Evolutionary conservation across 306 rosid species (phyloP).

Genomic region (Glycine soja): DNA sequence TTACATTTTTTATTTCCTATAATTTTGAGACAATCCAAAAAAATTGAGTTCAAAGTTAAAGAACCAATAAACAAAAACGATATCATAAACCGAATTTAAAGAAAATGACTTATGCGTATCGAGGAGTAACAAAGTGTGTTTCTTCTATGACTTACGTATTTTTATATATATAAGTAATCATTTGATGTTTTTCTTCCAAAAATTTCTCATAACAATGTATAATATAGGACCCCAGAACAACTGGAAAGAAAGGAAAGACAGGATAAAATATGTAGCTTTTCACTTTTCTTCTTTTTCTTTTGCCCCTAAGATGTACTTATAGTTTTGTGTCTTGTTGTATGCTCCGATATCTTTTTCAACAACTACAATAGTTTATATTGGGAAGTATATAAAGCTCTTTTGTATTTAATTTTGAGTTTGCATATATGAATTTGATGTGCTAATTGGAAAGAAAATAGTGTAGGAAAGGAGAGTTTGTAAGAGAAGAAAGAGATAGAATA

Average conservation of each 20-base stretch:
- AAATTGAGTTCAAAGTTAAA: neutral
- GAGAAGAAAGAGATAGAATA: no score
- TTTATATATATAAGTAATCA: no score
- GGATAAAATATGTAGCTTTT: constrained; percentile 14
- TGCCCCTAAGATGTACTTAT: neutral
- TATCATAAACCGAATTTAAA: neutral
- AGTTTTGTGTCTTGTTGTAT: neutral
- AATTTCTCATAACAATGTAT: no score
- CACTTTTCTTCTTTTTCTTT: neutral
- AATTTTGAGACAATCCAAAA: neutral
- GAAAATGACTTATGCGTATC: constrained; percentile 35
- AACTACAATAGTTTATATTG: constrained; percentile 43
- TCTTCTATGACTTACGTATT: neutral
- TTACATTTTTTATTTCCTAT: neutral
- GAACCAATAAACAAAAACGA: neutral
- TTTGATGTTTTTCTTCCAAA: neutral
- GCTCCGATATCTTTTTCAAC: neutral
- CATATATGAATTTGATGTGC: neutral
- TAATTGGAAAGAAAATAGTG: no score
- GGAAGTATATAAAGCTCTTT: constrained; percentile 45
- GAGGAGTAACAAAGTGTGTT: constrained; percentile 56
- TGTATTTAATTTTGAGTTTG: neutral
- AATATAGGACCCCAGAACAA: neutral
- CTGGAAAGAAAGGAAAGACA: constrained; percentile 34
- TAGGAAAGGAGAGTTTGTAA: no score